These are phyloP conservation scores for Vigna unguiculata DNA, from an alignment of 306 rosid species.

Conservation along the genomic window DNA sequence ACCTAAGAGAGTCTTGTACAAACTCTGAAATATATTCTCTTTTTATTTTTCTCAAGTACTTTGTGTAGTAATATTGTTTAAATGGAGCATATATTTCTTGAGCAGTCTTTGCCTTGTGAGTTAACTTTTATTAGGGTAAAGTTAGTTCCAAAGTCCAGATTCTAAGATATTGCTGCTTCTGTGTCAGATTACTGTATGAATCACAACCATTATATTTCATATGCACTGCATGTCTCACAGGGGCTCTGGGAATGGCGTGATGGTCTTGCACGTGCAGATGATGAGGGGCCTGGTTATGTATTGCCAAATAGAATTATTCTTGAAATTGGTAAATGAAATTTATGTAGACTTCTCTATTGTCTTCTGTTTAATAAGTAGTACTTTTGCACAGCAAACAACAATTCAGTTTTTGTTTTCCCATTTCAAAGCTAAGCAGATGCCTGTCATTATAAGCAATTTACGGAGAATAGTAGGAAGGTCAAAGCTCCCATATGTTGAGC, in stretches of 20 bases:
- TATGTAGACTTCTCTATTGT: slow-evolving; percentile 23
- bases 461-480: slow-evolving; percentile 62
- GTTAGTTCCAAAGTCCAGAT: no score
- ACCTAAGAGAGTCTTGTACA: no score
- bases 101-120: no score
- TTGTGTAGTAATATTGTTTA: no score
- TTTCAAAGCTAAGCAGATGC: slow-evolving; percentile 91
- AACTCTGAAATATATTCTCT: no score
- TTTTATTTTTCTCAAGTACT: no score
- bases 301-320: slow-evolving; percentile 86
- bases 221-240: slow-evolving; percentile 52
- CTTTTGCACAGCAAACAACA: neutral
- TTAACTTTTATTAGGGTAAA: no score
- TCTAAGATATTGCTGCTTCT: neutral
- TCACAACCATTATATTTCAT: slow-evolving; percentile 4
- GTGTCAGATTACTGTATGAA: slow-evolving; percentile 18
- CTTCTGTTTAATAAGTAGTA: slow-evolving; percentile 12
- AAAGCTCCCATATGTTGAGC: slow-evolving; percentile 75
- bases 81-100: no score
- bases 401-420: slow-evolving; percentile 36
- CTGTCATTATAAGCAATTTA: slow-evolving; percentile 66
- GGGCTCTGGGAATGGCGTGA: slow-evolving; percentile 96
- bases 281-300: slow-evolving; percentile 94
- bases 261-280: slow-evolving; percentile 81
- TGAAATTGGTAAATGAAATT: slow-evolving; percentile 74